Evolutionary conservation across 345 rosid species (phyloP).

Genomic region (Salix brachista): DNA sequence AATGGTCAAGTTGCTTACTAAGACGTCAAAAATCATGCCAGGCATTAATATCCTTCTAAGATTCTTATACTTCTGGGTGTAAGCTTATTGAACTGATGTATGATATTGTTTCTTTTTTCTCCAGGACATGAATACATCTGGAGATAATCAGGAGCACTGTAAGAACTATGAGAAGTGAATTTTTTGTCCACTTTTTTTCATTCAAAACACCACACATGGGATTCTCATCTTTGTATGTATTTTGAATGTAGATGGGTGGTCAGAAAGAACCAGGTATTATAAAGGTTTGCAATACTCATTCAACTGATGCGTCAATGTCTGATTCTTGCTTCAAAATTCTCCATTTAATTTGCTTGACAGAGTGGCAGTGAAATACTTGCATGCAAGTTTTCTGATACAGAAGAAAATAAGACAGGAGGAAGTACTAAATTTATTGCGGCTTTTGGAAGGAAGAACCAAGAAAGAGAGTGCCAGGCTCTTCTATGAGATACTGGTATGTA

Average conservation of each 20-base stretch:
- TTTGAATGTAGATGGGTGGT: slow-evolving; percentile 57
- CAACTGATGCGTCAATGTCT: background rate
- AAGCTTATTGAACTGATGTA: background rate
- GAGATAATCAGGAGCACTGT: slow-evolving; percentile 27
- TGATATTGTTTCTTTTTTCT: slow-evolving; percentile 6
- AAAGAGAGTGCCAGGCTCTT: slow-evolving; percentile 66
- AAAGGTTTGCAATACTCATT: background rate
- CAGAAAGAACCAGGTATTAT: slow-evolving; percentile 49
- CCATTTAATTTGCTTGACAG: slow-evolving; percentile 34
- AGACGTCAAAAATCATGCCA: background rate
- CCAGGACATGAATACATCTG: slow-evolving; percentile 33
- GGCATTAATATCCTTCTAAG: background rate
- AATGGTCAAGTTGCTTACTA: background rate
- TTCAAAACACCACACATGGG: background rate
- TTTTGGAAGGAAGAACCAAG: slow-evolving; percentile 51
- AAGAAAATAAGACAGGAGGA: slow-evolving; percentile 43
- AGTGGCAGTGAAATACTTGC: slow-evolving; percentile 45
- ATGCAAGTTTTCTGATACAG: slow-evolving; percentile 33
- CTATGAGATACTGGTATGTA: slow-evolving; percentile 78
- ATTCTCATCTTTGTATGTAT: slow-evolving; percentile 13
- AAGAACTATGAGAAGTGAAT: slow-evolving; percentile 25
- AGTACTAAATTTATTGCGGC: slow-evolving; percentile 41
- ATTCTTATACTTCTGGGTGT: background rate
- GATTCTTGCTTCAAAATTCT: background rate
- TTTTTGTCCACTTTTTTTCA: background rate